Conservation (phyloP, 345 rosid species). For the Salix viminalis region DNA sequence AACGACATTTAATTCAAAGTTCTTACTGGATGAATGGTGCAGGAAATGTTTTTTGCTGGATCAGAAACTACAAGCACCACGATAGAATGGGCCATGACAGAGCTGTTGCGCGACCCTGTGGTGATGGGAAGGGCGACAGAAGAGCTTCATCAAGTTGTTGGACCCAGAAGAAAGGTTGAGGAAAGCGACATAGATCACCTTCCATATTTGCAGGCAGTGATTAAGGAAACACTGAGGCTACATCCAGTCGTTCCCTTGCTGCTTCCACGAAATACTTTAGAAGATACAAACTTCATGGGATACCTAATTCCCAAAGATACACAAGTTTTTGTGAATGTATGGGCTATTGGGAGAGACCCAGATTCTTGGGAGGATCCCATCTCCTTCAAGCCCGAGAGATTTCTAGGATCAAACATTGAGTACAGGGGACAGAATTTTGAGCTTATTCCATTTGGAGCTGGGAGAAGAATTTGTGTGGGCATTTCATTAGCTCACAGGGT, state of each 20-base stretch:
- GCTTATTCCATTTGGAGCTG: conserved; percentile 17
- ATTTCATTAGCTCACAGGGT: conserved; percentile 8
- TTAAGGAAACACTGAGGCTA: conserved; percentile 6
- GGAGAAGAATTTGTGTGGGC: conserved; percentile 18
- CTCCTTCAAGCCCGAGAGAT: conserved; percentile 17
- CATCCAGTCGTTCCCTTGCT: conserved; percentile 8
- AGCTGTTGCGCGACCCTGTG: conserved; percentile 11
- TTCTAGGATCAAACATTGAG: conserved; percentile 13
- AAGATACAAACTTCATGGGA: conserved; percentile 15
- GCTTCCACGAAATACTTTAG: conserved; percentile 1
- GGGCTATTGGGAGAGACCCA: conserved; percentile 22
- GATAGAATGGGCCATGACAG: conserved; percentile 13
- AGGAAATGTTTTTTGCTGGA: conserved; percentile 19
- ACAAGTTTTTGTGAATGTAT: conserved; percentile 9
- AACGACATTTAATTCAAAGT: neutral
- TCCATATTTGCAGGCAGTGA: conserved; percentile 10
- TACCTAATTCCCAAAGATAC: neutral
- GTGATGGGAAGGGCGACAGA: conserved; percentile 8
- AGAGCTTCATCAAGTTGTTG: conserved; percentile 12
- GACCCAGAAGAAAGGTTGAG: neutral
- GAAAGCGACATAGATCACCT: conserved; percentile 10
- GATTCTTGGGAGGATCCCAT: conserved; percentile 16
- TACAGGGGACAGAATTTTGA: conserved; percentile 14
- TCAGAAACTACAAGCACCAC: conserved; percentile 17
- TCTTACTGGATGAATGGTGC: neutral